Percentiles rank a stretch among this genome's conserved stretches.
Conservation (phyloP, 2,329 filamentous ascomycete genomes). For the Cladobotryum protrusum region DNA sequence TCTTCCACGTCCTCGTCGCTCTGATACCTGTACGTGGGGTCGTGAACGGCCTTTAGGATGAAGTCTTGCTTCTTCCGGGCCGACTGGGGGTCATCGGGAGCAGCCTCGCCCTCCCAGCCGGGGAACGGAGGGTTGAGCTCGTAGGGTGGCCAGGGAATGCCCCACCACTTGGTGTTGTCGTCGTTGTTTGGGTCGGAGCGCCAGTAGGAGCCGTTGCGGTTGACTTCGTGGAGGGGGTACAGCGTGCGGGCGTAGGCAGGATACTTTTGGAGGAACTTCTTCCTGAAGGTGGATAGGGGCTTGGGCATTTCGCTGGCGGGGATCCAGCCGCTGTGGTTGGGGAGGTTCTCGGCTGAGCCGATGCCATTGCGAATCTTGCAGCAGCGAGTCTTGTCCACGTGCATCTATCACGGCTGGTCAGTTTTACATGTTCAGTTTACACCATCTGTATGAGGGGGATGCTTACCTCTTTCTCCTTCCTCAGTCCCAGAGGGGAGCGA, state of each 20-base stretch:
- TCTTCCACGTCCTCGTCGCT: constrained; percentile 18
- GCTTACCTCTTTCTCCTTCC: constrained; percentile 17
- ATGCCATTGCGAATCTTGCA: constrained; percentile 22
- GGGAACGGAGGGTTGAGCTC: constrained; percentile 18
- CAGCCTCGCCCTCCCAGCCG: constrained; percentile 14
- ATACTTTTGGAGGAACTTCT: constrained; percentile 18
- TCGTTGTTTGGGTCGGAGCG: constrained; percentile 27
- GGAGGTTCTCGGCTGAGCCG: constrained; percentile 17
- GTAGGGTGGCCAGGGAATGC: constrained; percentile 24
- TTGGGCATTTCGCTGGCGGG: constrained; percentile 13
- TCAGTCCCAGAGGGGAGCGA: constrained; percentile 11
- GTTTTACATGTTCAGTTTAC: neutral
- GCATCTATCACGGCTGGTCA: neutral
- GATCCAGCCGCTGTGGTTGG: constrained; percentile 30
- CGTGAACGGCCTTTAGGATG: constrained; percentile 3
- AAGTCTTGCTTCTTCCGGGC: constrained; percentile 2
- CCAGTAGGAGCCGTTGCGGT: constrained; percentile 19
- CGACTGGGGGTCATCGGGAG: neutral
- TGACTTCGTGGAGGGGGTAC: constrained; percentile 19
- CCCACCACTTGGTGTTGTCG: constrained; percentile 19
- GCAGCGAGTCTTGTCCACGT: constrained; percentile 8
- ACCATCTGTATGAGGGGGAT: neutral
- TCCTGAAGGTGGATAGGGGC: constrained; percentile 16
- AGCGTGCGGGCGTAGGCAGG: constrained; percentile 24
- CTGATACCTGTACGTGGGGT: constrained; percentile 16